Evolutionary conservation across 208 protist species (phyloP), one percentile per base, ranked within the genome.

Genomic region (Zelonia costaricensis): DNA sequence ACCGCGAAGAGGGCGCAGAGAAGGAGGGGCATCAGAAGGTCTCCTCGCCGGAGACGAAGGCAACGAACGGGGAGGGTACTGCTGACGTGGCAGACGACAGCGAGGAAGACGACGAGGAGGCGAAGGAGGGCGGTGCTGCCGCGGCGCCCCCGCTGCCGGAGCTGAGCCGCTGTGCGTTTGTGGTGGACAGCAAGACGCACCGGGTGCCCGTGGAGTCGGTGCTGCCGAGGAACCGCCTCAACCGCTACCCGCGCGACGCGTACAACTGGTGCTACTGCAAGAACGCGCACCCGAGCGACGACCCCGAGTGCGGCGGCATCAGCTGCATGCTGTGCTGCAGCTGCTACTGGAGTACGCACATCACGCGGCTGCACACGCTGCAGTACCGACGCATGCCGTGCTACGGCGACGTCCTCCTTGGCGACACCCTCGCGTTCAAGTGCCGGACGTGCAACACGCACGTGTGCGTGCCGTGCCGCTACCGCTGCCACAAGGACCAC

Each of bases 401-500:
- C 76, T 92, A 92, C 59, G 88, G 88, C 3, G 83, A 94, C 47
- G 85, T 92, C 5, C 40, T 90, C 8, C 57, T 80, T 18, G 85
- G 88, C 25, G 77, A 86, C 40, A 77, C 80, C 30, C 52, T 94
- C 9, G 83, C 80, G 8, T 91, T 91, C 56, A 56, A 69, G 28
- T 94, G 88, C 58, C 46, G 60, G 6, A 92, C 82, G 15, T 94
- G 88, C 68, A 67, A 79, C 25, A 88, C 76, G 10, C 63, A 82
- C 43, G 83, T 94, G 2, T 94, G 88, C 57, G 57, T 71, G 12
- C 78, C 88, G 23, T 94, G 88, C 67, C 88, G 88, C 1, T 78
- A 80, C 47, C 88, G 85, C 45, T 94, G 88, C 59, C 88, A 94
- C 74, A 84, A 80, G 51, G 79, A 88, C 35, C 88, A 94, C 64